phyloP scores from a whole-genome alignment of 2,329 filamentous ascomycete genomes.

The Cryphonectria parasitica region DNA sequence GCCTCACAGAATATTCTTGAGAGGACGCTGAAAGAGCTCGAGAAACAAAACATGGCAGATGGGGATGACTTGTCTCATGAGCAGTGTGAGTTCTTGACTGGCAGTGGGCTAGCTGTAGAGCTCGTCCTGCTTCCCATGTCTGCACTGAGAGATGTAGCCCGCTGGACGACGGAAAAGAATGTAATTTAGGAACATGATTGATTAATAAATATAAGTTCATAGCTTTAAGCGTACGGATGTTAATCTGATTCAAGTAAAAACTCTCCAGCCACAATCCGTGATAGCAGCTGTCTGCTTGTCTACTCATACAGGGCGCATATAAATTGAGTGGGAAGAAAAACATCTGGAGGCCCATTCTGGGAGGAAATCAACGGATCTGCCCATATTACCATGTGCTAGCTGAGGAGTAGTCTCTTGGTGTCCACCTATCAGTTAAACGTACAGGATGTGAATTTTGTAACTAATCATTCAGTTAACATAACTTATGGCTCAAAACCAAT shows the following conservation, averaged over 20 bases:
- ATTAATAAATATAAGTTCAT: background rate
- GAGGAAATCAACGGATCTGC: no score
- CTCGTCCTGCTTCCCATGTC: constrained; percentile 11
- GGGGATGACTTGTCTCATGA: background rate
- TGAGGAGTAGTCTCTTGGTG: no score
- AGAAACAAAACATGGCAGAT: background rate
- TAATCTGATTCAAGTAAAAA: background rate
- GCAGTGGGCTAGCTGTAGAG: constrained; percentile 1
- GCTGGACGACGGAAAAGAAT: constrained; percentile 6
- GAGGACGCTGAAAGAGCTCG: background rate
- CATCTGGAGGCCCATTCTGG: no score
- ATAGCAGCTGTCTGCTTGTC: background rate
- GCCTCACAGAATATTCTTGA: constrained; percentile 1
- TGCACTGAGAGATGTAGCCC: constrained; percentile 7
- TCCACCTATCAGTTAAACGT: no score
- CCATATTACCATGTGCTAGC: no score
- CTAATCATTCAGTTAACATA: no score
- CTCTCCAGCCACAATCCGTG: background rate
- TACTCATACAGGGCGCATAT: background rate
- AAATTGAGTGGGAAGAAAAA: no score
- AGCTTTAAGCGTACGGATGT: background rate
- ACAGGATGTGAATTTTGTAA: no score
- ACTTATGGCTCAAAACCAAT: no score
- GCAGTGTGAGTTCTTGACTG: constrained; percentile 10
- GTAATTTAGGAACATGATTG: background rate